phyloP scores from a whole-genome alignment of 192 early-diverging fungal species.

The Coemansia sp. region DNA sequence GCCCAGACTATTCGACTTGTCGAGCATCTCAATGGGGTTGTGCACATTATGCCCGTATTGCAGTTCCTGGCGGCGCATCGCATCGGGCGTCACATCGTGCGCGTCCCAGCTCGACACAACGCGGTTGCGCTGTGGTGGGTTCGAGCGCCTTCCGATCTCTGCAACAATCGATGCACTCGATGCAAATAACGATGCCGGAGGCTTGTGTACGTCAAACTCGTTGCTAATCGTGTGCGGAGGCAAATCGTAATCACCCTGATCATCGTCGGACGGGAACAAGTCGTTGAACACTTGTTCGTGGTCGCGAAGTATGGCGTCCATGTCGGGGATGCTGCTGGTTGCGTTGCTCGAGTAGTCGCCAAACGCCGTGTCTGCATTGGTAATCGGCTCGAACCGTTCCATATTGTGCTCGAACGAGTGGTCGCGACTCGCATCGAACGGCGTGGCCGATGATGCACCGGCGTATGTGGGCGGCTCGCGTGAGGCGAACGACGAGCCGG shows the following conservation, averaged over 20 bases:
- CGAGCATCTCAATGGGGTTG: conserved; percentile 40
- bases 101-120: conserved; percentile 43
- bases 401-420: not conserved
- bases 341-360: conserved; percentile 14
- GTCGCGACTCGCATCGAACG: conserved; percentile 1
- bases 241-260: conserved; percentile 2
- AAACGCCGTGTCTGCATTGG: conserved; percentile 28
- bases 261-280: conserved; percentile 13
- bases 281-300: conserved; percentile 44
- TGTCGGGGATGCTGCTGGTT: conserved; percentile 27
- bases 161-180: conserved; percentile 46
- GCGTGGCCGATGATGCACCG: not conserved
- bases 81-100: conserved; percentile 37
- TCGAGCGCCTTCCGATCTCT: conserved; percentile 21
- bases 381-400: conserved; percentile 14
- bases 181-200: conserved; percentile 46
- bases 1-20: conserved; percentile 45
- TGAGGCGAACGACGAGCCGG: conserved; percentile 16
- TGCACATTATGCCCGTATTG: conserved; percentile 5
- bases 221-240: conserved; percentile 10
- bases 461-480: not conserved
- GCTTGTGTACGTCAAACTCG: conserved; percentile 12
- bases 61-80: conserved; percentile 35
- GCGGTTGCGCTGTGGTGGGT: conserved; percentile 8
- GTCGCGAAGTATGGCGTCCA: conserved; percentile 36